A percentile compares a stretch with the other conserved stretches of the same genome.
These are phyloP conservation scores for Taxillus chinensis DNA, from an alignment of 164 flowering plant species.

Conservation along the genomic window DNA sequence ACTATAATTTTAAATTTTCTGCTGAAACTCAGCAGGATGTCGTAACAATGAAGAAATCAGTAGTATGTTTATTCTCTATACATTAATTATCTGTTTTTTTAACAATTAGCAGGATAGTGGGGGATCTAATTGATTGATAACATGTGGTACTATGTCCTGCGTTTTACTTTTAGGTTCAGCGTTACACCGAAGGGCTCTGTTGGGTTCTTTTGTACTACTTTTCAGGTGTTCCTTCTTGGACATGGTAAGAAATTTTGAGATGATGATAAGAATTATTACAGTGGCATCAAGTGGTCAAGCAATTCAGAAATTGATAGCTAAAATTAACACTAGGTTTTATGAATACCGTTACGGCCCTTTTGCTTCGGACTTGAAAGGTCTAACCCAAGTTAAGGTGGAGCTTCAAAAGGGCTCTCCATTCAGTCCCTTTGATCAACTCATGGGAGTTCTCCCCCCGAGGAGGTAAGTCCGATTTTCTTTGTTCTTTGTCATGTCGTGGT, in stretches of 20 bases:
- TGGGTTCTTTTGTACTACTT: slow-evolving; percentile 48
- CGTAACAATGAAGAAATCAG: slow-evolving; percentile 19
- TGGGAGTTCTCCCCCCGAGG: slow-evolving; percentile 48
- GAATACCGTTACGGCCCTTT: slow-evolving; percentile 45
- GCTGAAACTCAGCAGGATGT: slow-evolving; percentile 18
- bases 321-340: slow-evolving; percentile 27
- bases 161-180: slow-evolving; percentile 21
- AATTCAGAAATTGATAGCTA: not conserved
- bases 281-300: not conserved
- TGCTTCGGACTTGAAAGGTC: slow-evolving; percentile 46
- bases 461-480: slow-evolving; percentile 17
- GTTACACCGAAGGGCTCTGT: slow-evolving; percentile 43
- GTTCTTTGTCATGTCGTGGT: no score
- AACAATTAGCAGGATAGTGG: not conserved
- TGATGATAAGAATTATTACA: not conserved
- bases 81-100: not conserved
- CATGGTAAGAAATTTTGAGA: slow-evolving; percentile 26
- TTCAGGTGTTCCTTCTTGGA: slow-evolving; percentile 45
- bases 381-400: slow-evolving; percentile 13
- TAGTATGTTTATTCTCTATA: slow-evolving; percentile 13
- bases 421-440: slow-evolving; percentile 44
- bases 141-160: not conserved
- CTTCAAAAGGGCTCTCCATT: slow-evolving; percentile 38
- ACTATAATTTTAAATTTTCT: slow-evolving; percentile 33
- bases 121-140: not conserved